Evolutionary conservation across 352 stramenopile species (phyloP).

Genomic region (Aphanomyces invadans): DNA sequence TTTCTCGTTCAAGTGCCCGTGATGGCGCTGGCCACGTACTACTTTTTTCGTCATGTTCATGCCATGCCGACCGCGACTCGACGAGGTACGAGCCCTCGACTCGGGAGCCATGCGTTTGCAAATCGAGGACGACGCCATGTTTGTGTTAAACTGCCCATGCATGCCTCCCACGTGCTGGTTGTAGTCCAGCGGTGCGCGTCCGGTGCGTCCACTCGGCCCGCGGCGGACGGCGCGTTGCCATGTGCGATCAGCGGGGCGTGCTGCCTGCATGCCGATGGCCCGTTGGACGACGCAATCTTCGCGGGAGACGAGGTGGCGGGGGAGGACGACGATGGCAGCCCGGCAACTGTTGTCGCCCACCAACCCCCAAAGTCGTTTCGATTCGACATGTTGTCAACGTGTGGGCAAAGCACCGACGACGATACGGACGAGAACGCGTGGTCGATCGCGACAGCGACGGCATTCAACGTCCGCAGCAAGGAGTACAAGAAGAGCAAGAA

Average conservation of each 20-base stretch:
- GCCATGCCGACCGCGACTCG: background rate
- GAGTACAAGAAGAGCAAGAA: conserved; percentile 79
- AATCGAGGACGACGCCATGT: too few species aligned
- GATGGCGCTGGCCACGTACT: conserved; percentile 4
- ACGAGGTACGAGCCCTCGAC: background rate
- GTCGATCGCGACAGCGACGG: conserved; percentile 35
- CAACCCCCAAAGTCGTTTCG: background rate
- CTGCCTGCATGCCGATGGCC: conserved; percentile 8
- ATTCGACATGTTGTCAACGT: conserved; percentile 22
- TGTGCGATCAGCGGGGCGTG: background rate
- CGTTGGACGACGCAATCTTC: background rate
- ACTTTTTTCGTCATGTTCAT: conserved; percentile 16
- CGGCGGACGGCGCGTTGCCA: background rate
- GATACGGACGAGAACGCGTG: conserved; percentile 19
- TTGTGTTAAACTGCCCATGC: too few species aligned
- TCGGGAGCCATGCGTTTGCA: too few species aligned
- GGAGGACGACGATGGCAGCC: background rate
- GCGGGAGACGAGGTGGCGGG: background rate
- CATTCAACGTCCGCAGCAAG: conserved; percentile 56
- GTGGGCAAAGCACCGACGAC: conserved; percentile 12
- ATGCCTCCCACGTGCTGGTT: too few species aligned
- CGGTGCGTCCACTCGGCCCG: too few species aligned
- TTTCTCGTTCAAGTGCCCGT: conserved; percentile 7
- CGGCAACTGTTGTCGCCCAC: background rate
- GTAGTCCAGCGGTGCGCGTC: too few species aligned